Conservation (phyloP, 192 early-diverging fungal species). For the Mortierella antarctica region DNA sequence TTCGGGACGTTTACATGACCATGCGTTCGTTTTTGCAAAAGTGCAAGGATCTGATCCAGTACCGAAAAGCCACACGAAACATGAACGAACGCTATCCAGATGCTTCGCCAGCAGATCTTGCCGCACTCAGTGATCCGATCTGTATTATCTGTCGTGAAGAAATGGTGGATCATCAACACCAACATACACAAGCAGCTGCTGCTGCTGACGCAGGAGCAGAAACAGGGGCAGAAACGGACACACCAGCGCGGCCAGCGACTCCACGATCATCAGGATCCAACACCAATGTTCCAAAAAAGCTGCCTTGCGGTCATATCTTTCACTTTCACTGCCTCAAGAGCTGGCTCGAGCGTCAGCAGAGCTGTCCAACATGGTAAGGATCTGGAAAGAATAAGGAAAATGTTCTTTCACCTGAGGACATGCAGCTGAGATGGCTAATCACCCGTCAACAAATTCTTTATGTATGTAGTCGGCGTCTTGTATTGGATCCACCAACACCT, state of each 20-base stretch:
- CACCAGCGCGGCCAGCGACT: slow-evolving; percentile 14
- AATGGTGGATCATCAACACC: slow-evolving; percentile 67
- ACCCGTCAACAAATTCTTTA: slow-evolving; percentile 40
- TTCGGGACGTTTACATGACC: slow-evolving; percentile 97
- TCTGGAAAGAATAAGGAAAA: neutral
- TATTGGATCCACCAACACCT: slow-evolving; percentile 54
- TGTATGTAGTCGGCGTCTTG: slow-evolving; percentile 59
- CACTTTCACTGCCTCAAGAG: slow-evolving; percentile 96
- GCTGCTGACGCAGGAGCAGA: slow-evolving; percentile 7
- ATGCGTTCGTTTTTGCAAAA: slow-evolving; percentile 91
- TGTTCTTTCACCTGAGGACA: neutral
- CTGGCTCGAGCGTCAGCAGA: slow-evolving; percentile 98
- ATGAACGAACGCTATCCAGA: slow-evolving; percentile 98
- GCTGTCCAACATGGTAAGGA: slow-evolving; percentile 92
- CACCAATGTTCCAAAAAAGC: slow-evolving; percentile 86
- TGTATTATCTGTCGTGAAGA: slow-evolving; percentile 99
- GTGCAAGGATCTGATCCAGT: slow-evolving; percentile 89
- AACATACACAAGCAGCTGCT: slow-evolving; percentile 1
- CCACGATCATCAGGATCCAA: slow-evolving; percentile 45
- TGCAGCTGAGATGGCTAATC: neutral
- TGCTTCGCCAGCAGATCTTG: slow-evolving; percentile 85
- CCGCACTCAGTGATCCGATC: slow-evolving; percentile 74
- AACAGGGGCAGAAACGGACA: neutral
- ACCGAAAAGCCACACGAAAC: slow-evolving; percentile 93
- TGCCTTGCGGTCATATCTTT: slow-evolving; percentile 97